Percentiles rank a stretch among this genome's conserved stretches.
Conservation (phyloP, 306 rosid species). For the Cicer cuneatum region DNA sequence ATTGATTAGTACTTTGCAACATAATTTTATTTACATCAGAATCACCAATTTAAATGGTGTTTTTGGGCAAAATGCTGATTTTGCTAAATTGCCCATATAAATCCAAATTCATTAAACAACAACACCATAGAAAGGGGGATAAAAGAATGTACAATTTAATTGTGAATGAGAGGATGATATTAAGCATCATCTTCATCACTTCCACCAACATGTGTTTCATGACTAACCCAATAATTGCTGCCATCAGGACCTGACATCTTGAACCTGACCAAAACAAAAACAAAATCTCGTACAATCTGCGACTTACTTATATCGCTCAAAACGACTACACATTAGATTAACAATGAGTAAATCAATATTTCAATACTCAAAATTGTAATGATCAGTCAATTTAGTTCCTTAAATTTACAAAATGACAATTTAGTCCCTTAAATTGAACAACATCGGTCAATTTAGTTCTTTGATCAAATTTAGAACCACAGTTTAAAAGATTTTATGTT, state of each 20-base stretch:
- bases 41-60: slow-evolving; percentile 43
- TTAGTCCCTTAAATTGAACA: no score
- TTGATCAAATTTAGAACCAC: no score
- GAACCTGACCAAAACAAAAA: slow-evolving; percentile 58
- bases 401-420: no score
- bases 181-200: slow-evolving; percentile 95
- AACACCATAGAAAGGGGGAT: slow-evolving; percentile 35
- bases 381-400: no score
- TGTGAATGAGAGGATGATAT: slow-evolving; percentile 43
- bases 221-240: slow-evolving; percentile 79
- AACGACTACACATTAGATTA: slow-evolving; percentile 29
- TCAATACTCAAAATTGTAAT: no score
- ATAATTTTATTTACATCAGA: slow-evolving; percentile 48
- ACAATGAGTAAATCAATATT: neutral
- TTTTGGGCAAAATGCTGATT: slow-evolving; percentile 48
- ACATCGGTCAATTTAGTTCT: no score
- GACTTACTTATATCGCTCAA: neutral
- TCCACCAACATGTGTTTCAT: slow-evolving; percentile 75
- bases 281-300: slow-evolving; percentile 48
- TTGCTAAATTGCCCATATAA: slow-evolving; percentile 46
- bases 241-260: slow-evolving; percentile 89
- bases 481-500: no score
- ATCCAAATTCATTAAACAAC: slow-evolving; percentile 55
- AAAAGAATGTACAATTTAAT: slow-evolving; percentile 76
- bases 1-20: slow-evolving; percentile 34